phyloP scores from a whole-genome alignment of 1,284 basidiomycete species.

The Apiotrichum porosum region DNA sequence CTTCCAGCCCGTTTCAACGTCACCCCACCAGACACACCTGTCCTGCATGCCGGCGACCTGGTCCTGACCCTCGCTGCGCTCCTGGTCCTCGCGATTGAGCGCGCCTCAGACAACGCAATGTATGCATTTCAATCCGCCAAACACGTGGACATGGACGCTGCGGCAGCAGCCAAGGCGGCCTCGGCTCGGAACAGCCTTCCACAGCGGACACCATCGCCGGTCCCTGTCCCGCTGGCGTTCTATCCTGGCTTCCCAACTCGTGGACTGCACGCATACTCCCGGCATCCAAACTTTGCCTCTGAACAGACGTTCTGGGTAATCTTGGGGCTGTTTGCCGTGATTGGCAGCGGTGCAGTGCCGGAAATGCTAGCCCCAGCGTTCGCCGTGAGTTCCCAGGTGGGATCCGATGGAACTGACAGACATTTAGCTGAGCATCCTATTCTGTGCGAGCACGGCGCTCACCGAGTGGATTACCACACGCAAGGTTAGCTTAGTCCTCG shows the following conservation, averaged over 20 bases:
- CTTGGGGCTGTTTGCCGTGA: slow-evolving; percentile 41
- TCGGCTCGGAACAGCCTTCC: slow-evolving; percentile 4
- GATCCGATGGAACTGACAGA: slow-evolving; percentile 51
- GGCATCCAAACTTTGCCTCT: slow-evolving; percentile 88
- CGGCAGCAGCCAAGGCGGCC: slow-evolving; percentile 16
- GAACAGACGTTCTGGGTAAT: slow-evolving; percentile 83
- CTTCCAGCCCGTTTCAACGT: slow-evolving; percentile 11
- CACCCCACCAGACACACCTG: slow-evolving; percentile 27
- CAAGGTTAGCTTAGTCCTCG: slow-evolving; percentile 52
- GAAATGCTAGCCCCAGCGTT: slow-evolving; percentile 32
- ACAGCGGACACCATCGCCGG: neutral
- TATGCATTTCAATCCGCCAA: slow-evolving; percentile 77
- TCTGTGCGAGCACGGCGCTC: slow-evolving; percentile 67
- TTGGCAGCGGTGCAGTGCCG: neutral
- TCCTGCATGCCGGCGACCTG: slow-evolving; percentile 61
- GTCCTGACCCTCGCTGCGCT: slow-evolving; percentile 54
- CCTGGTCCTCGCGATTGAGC: slow-evolving; percentile 63
- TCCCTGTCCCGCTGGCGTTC: slow-evolving; percentile 50
- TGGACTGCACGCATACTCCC: slow-evolving; percentile 77
- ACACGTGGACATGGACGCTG: slow-evolving; percentile 47
- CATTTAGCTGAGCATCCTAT: slow-evolving; percentile 54
- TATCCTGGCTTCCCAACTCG: slow-evolving; percentile 77
- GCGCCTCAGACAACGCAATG: slow-evolving; percentile 85
- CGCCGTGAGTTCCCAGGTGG: slow-evolving; percentile 38
- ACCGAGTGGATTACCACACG: slow-evolving; percentile 70